Evolutionary conservation across 2,329 filamentous ascomycete species (phyloP).

Genomic region (Fusarium nisikadoi): DNA sequence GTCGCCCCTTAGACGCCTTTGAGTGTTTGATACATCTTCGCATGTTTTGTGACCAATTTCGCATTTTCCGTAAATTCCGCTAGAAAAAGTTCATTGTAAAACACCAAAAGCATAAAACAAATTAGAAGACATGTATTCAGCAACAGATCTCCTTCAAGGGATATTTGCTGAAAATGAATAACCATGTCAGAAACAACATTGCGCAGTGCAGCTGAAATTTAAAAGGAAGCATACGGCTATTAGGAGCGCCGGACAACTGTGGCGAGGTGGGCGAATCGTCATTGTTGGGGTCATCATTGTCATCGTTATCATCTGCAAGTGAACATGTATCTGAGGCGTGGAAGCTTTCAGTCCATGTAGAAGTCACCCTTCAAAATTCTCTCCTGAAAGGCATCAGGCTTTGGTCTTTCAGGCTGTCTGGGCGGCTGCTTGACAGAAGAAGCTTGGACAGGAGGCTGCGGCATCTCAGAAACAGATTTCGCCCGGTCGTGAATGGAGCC

Average conservation of each 20-base stretch:
- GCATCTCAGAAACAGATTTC: slow-evolving; percentile 75
- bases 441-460: slow-evolving; percentile 64
- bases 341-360: slow-evolving; percentile 83
- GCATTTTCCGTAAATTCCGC: slow-evolving; percentile 11
- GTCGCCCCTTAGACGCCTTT: slow-evolving; percentile 27
- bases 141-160: slow-evolving; percentile 31
- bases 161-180: slow-evolving; percentile 20
- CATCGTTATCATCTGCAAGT: slow-evolving; percentile 36
- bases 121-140: slow-evolving; percentile 26
- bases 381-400: slow-evolving; percentile 96
- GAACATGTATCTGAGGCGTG: slow-evolving; percentile 2
- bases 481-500: slow-evolving; percentile 68
- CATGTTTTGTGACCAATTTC: slow-evolving; percentile 30
- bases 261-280: slow-evolving; percentile 17
- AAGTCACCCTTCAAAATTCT: slow-evolving; percentile 97
- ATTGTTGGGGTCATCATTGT: slow-evolving; percentile 35
- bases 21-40: slow-evolving; percentile 12
- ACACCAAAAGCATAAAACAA: slow-evolving; percentile 24
- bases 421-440: slow-evolving; percentile 55
- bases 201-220: slow-evolving; percentile 16
- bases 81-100: slow-evolving; percentile 30
- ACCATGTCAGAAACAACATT: slow-evolving; percentile 24
- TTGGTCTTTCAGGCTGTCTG: slow-evolving; percentile 60
- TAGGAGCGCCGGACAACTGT: slow-evolving; percentile 19
- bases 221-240: slow-evolving; percentile 17